phyloP scores from a whole-genome alignment of 2,329 filamentous ascomycete species.

The Phyllosticta citrichinensis region DNA sequence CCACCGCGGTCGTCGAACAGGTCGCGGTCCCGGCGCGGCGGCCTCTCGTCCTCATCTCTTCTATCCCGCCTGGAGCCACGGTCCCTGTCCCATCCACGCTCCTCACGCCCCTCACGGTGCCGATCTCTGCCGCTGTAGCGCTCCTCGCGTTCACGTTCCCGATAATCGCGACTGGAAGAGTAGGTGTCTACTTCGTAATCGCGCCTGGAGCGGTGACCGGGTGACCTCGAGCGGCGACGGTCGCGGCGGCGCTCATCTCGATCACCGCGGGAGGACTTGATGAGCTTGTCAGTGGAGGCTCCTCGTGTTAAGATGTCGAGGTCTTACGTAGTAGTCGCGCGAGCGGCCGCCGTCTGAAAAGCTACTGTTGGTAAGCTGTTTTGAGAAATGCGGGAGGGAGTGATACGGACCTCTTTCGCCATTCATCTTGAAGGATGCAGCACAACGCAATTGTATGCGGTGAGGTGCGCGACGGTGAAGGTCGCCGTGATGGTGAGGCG shows the following conservation, averaged over 20 bases:
- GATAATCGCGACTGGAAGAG: slow-evolving; percentile 83
- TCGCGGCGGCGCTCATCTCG: slow-evolving; percentile 23
- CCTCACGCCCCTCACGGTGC: slow-evolving; percentile 39
- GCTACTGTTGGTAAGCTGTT: background rate
- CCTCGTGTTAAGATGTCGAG: slow-evolving; percentile 14
- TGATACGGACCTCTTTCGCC: slow-evolving; percentile 4
- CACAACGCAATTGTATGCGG: background rate
- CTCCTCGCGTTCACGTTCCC: slow-evolving; percentile 88
- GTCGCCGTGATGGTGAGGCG: slow-evolving; percentile 4
- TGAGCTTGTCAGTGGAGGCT: slow-evolving; percentile 17
- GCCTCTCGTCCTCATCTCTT: slow-evolving; percentile 11
- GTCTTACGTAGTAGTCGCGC: slow-evolving; percentile 30
- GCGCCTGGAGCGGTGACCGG: slow-evolving; percentile 61
- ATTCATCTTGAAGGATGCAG: slow-evolving; percentile 5
- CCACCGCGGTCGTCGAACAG: slow-evolving; percentile 43
- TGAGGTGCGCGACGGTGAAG: slow-evolving; percentile 1
- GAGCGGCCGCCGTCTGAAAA: slow-evolving; percentile 18
- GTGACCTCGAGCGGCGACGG: slow-evolving; percentile 72
- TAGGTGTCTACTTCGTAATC: slow-evolving; percentile 76
- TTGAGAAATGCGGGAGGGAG: slow-evolving; percentile 3
- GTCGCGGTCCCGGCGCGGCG: slow-evolving; percentile 47
- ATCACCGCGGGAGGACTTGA: slow-evolving; percentile 36
- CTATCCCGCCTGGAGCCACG: slow-evolving; percentile 31
- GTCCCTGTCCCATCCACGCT: slow-evolving; percentile 55
- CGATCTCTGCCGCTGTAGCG: slow-evolving; percentile 66